Base-by-base conservation (phyloP, 2,329 filamentous ascomycete genomes). In the Nemania sp. region DNA sequence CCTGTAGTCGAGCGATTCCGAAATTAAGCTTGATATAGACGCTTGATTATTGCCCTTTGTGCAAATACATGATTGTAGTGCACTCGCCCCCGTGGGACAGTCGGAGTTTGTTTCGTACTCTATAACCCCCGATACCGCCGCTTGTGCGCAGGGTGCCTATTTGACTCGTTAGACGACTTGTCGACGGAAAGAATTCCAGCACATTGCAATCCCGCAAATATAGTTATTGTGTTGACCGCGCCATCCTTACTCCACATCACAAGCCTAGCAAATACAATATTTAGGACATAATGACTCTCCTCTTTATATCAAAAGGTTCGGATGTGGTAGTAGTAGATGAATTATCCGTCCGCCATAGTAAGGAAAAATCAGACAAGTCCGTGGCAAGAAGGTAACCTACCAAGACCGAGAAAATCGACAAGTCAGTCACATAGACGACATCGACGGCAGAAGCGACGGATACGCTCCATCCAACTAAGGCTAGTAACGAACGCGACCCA, bases 1-100 rank as follows among this genome's bases (percentile, higher is more conserved):
- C 67, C 67, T 63, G 47, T 77, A 79, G 64, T 77, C 80, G 26
- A 87, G 73, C 4, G 79, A 81, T 15, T 64, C 72, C 10, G 81
- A 82, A 24, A 87, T 77, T 5, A 69, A 73, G 1, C 78, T 76
- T 15, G 78, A 76, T 61, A 87, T 74, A 3, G 79, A 77, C 3
- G 76, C 78, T 18, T 79, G 77, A 67, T 82, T 81, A 55, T 79
- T 80, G 68, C 66, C 66, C 73, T 85, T 84, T 15, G 82, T 83
- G 77, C 86, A 88, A n/a, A 86, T 80, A 65, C 86, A 88, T 8
- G 81, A 82, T 69, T 87, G 85, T 8, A 88, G 76, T 4, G 79
- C 81, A 4, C 80, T 79, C 15, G 81, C 81, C 5, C 76, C 82
- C 27, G 82, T 77, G 15, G 81, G 81, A 69, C 85, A 87, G 53